Conservation (phyloP, 345 rosid genomes). For the Brassica cretica region DNA sequence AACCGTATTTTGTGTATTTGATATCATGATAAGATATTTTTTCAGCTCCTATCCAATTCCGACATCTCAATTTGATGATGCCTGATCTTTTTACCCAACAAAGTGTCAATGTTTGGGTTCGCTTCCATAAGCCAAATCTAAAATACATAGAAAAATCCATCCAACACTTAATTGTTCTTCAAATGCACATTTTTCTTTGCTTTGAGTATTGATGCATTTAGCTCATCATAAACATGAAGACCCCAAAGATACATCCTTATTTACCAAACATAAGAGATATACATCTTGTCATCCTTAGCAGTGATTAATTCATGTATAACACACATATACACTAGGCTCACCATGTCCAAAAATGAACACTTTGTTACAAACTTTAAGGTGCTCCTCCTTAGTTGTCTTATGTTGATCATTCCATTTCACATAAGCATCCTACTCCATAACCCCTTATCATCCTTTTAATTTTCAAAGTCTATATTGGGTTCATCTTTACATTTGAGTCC, state of each 20-base stretch:
- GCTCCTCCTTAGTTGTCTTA: neutral
- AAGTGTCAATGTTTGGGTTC: no score
- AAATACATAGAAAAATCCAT: no score
- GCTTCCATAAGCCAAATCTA: no score
- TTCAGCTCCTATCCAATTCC: no score
- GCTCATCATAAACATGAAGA: neutral
- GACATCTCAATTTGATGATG: no score
- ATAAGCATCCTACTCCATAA: neutral
- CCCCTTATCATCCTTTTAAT: neutral
- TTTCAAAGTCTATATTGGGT: neutral
- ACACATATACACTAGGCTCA: neutral
- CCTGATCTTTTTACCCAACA: no score
- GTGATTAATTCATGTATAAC: neutral
- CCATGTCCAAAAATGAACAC: neutral
- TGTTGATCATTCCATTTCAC: neutral
- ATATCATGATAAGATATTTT: no score
- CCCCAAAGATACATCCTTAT: neutral
- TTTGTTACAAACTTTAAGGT: neutral
- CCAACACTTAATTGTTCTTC: no score
- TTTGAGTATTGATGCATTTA: neutral
- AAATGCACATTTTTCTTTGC: neutral
- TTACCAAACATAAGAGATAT: neutral
- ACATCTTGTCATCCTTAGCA: neutral
- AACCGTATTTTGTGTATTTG: neutral
- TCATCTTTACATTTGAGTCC: neutral